phyloP scores from a whole-genome alignment of 306 rosid species.

The Corylus avellana region DNA sequence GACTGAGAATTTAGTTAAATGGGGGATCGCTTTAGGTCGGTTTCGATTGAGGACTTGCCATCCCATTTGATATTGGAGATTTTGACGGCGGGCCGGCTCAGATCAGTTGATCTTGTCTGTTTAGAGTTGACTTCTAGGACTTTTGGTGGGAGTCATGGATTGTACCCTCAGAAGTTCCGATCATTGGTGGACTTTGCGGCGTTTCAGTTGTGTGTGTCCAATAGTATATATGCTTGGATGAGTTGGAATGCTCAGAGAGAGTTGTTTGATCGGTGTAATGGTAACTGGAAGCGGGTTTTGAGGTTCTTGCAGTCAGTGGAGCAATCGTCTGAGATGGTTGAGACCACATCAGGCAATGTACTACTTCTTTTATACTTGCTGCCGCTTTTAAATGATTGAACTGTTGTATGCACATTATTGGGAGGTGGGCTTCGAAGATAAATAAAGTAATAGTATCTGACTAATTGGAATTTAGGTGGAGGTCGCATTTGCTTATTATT shows the following conservation, averaged over 20 bases:
- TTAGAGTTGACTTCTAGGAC: conserved; percentile 81
- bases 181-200: conserved; percentile 78
- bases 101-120: conserved; percentile 67
- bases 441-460: not conserved
- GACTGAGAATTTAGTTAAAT: conserved; percentile 26
- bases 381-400: conserved; percentile 11
- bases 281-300: conserved; percentile 84
- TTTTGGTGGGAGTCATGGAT: conserved; percentile 45
- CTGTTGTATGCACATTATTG: conserved; percentile 24
- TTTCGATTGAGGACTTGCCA: conserved; percentile 55
- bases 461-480: not conserved
- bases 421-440: not conserved
- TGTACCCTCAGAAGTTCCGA: conserved; percentile 59
- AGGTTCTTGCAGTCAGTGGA: conserved; percentile 89
- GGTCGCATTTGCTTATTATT: not conserved
- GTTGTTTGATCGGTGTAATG: conserved; percentile 69
- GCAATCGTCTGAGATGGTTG: conserved; percentile 66
- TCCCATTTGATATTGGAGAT: conserved; percentile 81
- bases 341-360: conserved; percentile 97
- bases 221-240: conserved; percentile 53
- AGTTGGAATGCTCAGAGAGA: conserved; percentile 50
- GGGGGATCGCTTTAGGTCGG: conserved; percentile 49
- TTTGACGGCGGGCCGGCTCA: conserved; percentile 68
- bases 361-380: conserved; percentile 41
- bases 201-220: conserved; percentile 66